Evolutionary conservation across 2,329 filamentous ascomycete genomes (phyloP), one percentile per base, ranked within the genome.

Genomic region (Ciborinia camelliae): DNA sequence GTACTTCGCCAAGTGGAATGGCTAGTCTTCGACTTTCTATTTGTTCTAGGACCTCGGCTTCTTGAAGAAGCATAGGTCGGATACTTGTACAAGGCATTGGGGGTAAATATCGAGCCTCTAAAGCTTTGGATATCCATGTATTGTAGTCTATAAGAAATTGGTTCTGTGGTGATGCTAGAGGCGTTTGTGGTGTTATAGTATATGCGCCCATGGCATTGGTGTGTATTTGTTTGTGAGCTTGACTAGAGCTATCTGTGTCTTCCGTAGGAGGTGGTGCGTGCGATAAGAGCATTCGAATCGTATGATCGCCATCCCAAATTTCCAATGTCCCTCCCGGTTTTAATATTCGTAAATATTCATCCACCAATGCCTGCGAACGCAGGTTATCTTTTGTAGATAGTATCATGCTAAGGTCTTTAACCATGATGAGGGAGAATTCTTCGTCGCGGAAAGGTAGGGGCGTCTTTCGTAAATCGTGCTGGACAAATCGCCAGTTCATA

Each of bases 261-360:
- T 59, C 66, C 65, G 80, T 80, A 30, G 82, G 79, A 69, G 82
- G 77, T 62, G 84, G 80, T 18, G 83, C 83, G 74, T 95, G 91
- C 3, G 91, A 91, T 59, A 91, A 82, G 35, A 98, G 81, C 76
- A 92, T 93, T 70, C 93, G 89, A 68, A 97, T 86, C 15, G 89
- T 84, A 74, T 92, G 87, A 77, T 97, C 93, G 6, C 89, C 89
- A 69, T 97, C 93, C 93, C 93, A 97, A 20, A 96, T 82, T 75
- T 97, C 94, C 32, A 97, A 73, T 2, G 86, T 86, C 5, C 94
- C 94, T 20, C 91, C 92, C 0, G 90, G 88, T 69, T 84, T 87
- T 43, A 97, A 80, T 15, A 96, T 78, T 23, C 93, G 89, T 53
- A 94, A 79, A 67, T 88, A 89, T 74, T 97, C 92, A 69, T 91